Base-by-base conservation (phyloP, 2,329 filamentous ascomycete species). In the Beauveria varroae region DNA sequence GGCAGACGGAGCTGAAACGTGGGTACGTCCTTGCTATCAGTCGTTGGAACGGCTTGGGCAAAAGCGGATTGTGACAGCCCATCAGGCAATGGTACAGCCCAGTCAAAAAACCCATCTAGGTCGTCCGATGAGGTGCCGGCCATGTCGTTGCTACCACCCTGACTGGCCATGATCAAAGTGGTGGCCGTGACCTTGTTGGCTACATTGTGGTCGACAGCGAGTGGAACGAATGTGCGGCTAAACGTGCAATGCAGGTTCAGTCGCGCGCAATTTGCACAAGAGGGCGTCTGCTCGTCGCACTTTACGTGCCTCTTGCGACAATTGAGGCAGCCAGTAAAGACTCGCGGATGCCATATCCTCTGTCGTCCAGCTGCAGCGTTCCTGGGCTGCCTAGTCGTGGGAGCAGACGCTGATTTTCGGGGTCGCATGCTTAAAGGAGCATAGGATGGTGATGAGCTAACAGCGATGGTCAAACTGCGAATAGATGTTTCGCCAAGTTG, bases 321-420 rank as follows among this genome's bases (percentile, higher is more conserved):
- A 59, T 73, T 75, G 40, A 72, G 71, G 61, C 74, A 76, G 10
- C 74, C 74, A 1, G 74, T 76, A 58, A 76, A 76, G 9, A 73
- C 73, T 37, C 74, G 72, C 51, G 74, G 73, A 65, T 75, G 74
- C 74, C 74, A 76, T 66, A 57, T 62, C 24, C 64, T 62, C 40
- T 65, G 65, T 14, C 65, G 64, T 12, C 18, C 50, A 37, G 49
- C 28, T 52, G 28, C 5, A 5, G 7, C 24, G n/a, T 14, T 40
- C 10, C 12, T 40, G 18, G 30, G 30, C 34, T 53, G 47, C 47
- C 47, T 53, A 1, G 28, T 6, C 28, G 50, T 16, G 10, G 18
- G 50, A 30, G 34, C 18, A 40, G 50, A 22, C 10, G 50, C 6
- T 53, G 50, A 24, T n/a, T 30, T 30, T 10, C 47, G 47, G 14